Base-by-base conservation (phyloP, 179 eudicot genomes). In the Dionaea muscipula region DNA sequence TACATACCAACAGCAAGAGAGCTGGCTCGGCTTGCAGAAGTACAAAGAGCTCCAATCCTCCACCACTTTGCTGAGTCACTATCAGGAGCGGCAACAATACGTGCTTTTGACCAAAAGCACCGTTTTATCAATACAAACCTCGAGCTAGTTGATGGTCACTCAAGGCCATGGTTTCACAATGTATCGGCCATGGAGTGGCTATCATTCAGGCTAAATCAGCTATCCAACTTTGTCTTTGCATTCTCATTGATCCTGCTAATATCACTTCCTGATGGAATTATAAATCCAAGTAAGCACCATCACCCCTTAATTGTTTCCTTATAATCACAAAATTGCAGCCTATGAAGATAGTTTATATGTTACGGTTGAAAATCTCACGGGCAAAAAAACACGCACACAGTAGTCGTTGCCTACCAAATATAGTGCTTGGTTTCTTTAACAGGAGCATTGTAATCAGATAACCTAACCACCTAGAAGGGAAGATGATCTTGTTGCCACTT, bases 1-100 rank as follows among this genome's bases (percentile, higher is more conserved):
- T 86, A 84, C 80, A 84, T 80, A 65, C 95, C 91, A 67, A 80
- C 95, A 47, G 91, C 98, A 65, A 78, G 98, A 71, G 98, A 91
- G 67, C 71, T 86, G 51, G 95, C 84, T 5, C 81, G 98, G 19
- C 53, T 91, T 63, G 71, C 91, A 45, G 95, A 84, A 51, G 81
- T 91, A 53, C 93, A 91, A 53, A 75, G 74, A 63, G 75, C 95
- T 58, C 95, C 98, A 13, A 82, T 91, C 44, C 91, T 91, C 52
- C 98, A 91, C 61, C 98, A 91, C 72, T 91, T 91, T 60, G 83
- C 88, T 37, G 98, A 87, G 69, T 91, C 98, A 31, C 86, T 91
- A 47, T 55, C 91, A 3, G 98, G 95, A 51, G 95, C 94, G 49
- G 94, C 98, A 63, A 84, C 94, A 6, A 84, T 91, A 49, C 98